Conservation (phyloP, 2,329 filamentous ascomycete genomes). For the Sordariomycetes sp. region DNA sequence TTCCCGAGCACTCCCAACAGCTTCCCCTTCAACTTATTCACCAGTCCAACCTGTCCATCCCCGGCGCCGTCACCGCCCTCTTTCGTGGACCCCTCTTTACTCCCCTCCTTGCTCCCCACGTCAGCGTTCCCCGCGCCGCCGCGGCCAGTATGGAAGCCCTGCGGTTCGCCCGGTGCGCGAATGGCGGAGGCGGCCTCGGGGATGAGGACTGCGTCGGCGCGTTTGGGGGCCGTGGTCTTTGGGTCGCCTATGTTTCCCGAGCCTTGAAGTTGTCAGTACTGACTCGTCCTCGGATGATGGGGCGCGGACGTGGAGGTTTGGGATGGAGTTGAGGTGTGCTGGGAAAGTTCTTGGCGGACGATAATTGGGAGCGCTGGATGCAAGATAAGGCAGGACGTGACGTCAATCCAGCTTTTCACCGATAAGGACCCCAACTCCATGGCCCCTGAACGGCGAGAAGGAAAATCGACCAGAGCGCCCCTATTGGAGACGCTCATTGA, state of each 20-base stretch:
- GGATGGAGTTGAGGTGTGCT: too few relatives aligned
- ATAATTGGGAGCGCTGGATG: constrained; percentile 1
- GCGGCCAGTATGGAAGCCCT: constrained; percentile 43
- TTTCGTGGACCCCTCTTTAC: constrained; percentile 16
- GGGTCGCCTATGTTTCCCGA: constrained; percentile 44
- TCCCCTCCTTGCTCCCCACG: constrained; percentile 13
- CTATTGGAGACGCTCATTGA: neutral
- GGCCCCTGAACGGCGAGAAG: neutral
- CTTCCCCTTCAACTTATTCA: constrained; percentile 39
- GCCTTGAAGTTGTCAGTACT: constrained; percentile 20
- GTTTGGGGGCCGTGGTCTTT: constrained; percentile 21
- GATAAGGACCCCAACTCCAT: neutral
- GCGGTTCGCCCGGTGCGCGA: constrained; percentile 28
- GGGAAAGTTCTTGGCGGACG: neutral
- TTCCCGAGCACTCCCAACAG: neutral
- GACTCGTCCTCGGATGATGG: neutral
- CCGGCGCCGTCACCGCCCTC: constrained; percentile 12
- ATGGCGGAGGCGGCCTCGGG: constrained; percentile 30
- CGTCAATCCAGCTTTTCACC: neutral
- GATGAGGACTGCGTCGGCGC: constrained; percentile 37
- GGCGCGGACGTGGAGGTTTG: too few relatives aligned
- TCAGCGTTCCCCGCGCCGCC: constrained; percentile 44
- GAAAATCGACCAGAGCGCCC: neutral
- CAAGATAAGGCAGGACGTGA: neutral
- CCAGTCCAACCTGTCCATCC: constrained; percentile 25